A percentile compares a stretch with the other conserved stretches of the same genome.
These are phyloP conservation scores for Paraleonurus japonicus DNA, from an alignment of 257 asterid species.

Conservation along the genomic window DNA sequence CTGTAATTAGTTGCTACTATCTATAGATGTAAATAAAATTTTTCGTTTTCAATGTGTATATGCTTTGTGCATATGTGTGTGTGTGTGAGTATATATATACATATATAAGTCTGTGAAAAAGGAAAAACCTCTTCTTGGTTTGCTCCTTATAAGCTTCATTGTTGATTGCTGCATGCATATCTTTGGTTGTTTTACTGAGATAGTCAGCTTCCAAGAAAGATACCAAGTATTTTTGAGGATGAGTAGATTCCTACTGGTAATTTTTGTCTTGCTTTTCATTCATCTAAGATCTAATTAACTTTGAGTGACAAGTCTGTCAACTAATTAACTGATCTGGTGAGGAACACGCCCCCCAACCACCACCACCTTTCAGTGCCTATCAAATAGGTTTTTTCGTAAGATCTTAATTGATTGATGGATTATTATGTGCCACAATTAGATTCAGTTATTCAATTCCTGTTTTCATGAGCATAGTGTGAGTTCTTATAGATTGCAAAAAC, in stretches of 20 bases:
- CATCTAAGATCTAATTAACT: not conserved
- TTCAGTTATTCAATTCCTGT: slow-evolving; percentile 16
- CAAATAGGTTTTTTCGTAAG: slow-evolving; percentile 1
- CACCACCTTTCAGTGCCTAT: not conserved
- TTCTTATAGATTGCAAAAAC: slow-evolving; percentile 19
- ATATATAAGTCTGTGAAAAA: not conserved
- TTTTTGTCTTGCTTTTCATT: slow-evolving; percentile 8
- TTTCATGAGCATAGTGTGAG: slow-evolving; percentile 26
- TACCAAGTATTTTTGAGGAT: not conserved
- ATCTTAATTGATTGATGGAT: slow-evolving; percentile 11
- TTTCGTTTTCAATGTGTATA: not conserved
- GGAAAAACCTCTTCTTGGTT: not conserved
- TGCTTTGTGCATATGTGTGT: not conserved
- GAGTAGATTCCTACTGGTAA: not conserved
- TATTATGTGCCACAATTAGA: slow-evolving; percentile 6
- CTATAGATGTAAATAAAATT: slow-evolving; percentile 3
- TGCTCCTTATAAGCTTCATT: not conserved
- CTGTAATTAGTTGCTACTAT: not conserved
- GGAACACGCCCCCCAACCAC: no score
- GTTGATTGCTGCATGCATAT: not conserved
- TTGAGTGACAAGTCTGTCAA: not conserved
- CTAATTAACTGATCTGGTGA: not conserved
- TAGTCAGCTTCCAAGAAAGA: not conserved
- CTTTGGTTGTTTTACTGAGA: not conserved
- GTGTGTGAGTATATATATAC: not conserved